These are phyloP conservation scores for Pythium dissimile DNA, from an alignment of 352 stramenopile genomes.

Conservation along the genomic window DNA sequence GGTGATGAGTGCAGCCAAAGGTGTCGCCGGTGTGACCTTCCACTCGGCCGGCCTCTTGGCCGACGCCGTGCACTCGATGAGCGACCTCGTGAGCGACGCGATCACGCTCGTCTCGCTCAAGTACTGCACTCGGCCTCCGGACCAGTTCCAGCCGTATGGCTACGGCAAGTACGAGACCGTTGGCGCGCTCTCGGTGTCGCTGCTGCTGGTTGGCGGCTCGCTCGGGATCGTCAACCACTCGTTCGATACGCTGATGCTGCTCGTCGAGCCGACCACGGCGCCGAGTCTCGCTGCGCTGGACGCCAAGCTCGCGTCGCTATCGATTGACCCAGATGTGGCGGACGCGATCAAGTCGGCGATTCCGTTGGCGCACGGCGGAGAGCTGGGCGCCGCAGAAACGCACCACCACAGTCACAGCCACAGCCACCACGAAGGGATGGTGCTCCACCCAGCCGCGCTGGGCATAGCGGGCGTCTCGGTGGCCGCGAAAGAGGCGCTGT, in stretches of 20 bases:
- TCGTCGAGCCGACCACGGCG: constrained; percentile 31
- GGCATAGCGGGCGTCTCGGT: constrained; percentile 87
- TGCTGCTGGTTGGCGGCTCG: constrained; percentile 61
- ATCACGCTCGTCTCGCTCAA: constrained; percentile 92
- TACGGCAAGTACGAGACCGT: constrained; percentile 80
- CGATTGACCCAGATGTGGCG: constrained; percentile 27
- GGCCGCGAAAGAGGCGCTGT: constrained; percentile 90
- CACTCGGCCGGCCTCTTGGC: constrained; percentile 90
- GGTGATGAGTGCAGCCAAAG: constrained; percentile 61
- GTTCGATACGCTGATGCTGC: constrained; percentile 52
- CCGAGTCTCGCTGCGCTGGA: constrained; percentile 23
- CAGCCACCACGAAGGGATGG: constrained; percentile 14
- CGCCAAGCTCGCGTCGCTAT: constrained; percentile 16
- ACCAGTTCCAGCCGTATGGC: constrained; percentile 83
- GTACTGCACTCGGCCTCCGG: constrained; percentile 89
- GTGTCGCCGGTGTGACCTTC: constrained; percentile 60
- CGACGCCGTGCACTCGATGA: constrained; percentile 93
- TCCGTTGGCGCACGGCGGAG: constrained; percentile 1
- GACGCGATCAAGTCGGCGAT: constrained; percentile 36
- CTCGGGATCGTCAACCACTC: constrained; percentile 68
- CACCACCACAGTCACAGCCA: constrained; percentile 3
- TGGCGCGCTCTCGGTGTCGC: constrained; percentile 53
- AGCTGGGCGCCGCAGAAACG: too few species aligned
- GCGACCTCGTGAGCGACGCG: constrained; percentile 93
- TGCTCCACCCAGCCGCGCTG: constrained; percentile 65